Base-by-base conservation (phyloP, 2,329 filamentous ascomycete species). In the Aspergillus carbonarius region DNA sequence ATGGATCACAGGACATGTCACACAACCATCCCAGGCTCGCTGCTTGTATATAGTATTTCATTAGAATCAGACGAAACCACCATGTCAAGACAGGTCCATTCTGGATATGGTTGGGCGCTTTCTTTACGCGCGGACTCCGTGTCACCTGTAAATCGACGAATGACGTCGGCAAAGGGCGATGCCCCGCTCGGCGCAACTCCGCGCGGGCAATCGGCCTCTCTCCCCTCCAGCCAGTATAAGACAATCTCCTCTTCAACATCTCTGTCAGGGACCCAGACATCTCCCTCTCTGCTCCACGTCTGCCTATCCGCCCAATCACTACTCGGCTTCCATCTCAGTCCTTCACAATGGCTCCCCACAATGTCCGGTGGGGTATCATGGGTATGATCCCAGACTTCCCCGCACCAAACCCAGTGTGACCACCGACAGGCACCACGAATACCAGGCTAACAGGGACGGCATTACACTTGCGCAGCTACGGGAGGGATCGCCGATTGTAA, bases 331-430 rank as follows among this genome's bases (percentile, higher is more conserved):
- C 17, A 48, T 32, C 40, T 37, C 32, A 20, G 27, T 32, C 18
- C 18, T 20, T 49, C 59, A 71, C 50, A 47, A 75, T 75, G 70
- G 64, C 69, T 51, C 65, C 71, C 37, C 68, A 75, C 60, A 75
- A 73, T 59, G 61, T 76, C 25, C 70, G 73, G 52, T 79, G 77
- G 77, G 77, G 77, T 63, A 78, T 79, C 57, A 71, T 79, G 66
- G 75, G 75, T 77, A 70, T 60, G 73, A 30, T 32, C 25, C 9
- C 30, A 10, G 27, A 30, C 13, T 42, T 48, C 44, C 44, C 44
- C 44, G 44, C 44, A 48, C 27, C 27, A 3, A 23, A 5, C 23
- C 23, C 23, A 23, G 23, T 23, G 23, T 23, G 23, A 23, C 23
- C 23, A 23, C 42, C 18, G 9, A 20, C 40, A 44, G 20, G 20